These are phyloP conservation scores for Bombardia bombarda DNA, from an alignment of 495 filamentous ascomycete species.

Conservation along the genomic window DNA sequence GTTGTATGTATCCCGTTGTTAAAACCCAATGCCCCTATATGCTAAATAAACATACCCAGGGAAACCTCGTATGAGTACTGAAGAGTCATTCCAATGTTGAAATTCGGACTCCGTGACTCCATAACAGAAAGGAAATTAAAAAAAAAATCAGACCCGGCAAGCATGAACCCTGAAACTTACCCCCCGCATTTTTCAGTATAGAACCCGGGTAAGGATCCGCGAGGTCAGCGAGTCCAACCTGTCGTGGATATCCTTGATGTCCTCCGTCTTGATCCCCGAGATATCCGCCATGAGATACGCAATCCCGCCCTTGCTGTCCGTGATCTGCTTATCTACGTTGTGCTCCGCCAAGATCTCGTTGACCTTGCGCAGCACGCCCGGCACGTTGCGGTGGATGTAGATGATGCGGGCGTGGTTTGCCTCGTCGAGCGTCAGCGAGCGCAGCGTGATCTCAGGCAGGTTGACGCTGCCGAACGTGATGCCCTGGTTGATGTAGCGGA, in stretches of 20 bases:
- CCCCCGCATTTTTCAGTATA: too few relatives aligned
- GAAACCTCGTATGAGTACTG: too few relatives aligned
- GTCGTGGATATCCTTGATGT: slow-evolving; percentile 80
- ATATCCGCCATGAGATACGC: slow-evolving; percentile 99
- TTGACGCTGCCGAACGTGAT: slow-evolving; percentile 88
- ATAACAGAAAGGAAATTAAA: too few relatives aligned
- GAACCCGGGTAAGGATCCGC: slow-evolving; percentile 77
- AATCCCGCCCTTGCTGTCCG: slow-evolving; percentile 85
- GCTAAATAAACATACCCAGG: too few relatives aligned
- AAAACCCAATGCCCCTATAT: too few relatives aligned
- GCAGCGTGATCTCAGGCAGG: slow-evolving; percentile 85
- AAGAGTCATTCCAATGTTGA: too few relatives aligned
- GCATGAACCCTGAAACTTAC: too few relatives aligned
- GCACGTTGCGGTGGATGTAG: slow-evolving; percentile 93
- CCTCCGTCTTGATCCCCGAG: slow-evolving; percentile 66
- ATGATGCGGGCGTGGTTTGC: slow-evolving; percentile 83
- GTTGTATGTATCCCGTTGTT: too few relatives aligned
- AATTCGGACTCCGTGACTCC: too few relatives aligned
- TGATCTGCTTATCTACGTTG: slow-evolving; percentile 98
- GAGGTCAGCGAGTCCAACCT: slow-evolving; percentile 72
- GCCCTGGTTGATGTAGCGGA: slow-evolving; percentile 90
- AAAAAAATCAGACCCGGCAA: too few relatives aligned
- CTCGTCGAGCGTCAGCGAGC: slow-evolving; percentile 80
- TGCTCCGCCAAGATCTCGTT: slow-evolving; percentile 90
- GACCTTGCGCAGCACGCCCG: slow-evolving; percentile 85